Base-by-base conservation (phyloP, 2,329 filamentous ascomycete genomes). In the Hypomyces rosellus region DNA sequence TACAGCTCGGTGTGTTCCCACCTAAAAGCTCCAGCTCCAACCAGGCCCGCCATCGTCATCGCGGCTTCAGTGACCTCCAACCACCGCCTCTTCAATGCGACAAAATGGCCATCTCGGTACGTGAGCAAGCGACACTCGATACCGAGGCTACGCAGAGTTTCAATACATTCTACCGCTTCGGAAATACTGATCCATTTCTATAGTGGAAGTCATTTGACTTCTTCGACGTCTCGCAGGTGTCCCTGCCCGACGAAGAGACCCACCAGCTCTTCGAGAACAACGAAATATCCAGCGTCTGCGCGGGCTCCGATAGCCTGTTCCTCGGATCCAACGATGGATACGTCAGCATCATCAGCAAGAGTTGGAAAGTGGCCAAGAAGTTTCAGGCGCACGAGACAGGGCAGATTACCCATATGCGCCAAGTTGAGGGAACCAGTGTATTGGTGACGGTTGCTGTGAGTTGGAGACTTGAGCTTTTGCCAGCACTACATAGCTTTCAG, bases 191-290 rank as follows among this genome's bases (percentile, higher is more conserved):
- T 39, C 18, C 22, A 33, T 16, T 8, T 15, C 46, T 30, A 45
- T 30, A 96, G 92, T 97, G 93, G 92, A 96, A 96, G 87, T 85
- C 87, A 61, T 99, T 99, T 76, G 91, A 95, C 78, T 99, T 99
- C 84, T 97, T 99, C 81, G 89, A 96, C 72, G 89, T 95, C 69
- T 84, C 84, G 66, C 85, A 88, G 66, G 84, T 96, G 69, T 83
- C 86, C 64, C 78, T 91, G 62, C 80, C 80, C 60, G 86, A 95
- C 67, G 85, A 86, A 63, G 89, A 95, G 65, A 86, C 83, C 65
- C 82, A 84, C 60, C 79, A 83, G 64, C 78, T 90, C 65, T 86
- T 95, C 73, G 86, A 91, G 69, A 86, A 88, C 79, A 82, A 80
- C 65, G 89, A 90, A 60, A 84, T 95, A 52, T 87, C 88, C 46